These are phyloP conservation scores for Pyrus pyrifolia DNA, from an alignment of 306 rosid genomes.

Conservation along the genomic window DNA sequence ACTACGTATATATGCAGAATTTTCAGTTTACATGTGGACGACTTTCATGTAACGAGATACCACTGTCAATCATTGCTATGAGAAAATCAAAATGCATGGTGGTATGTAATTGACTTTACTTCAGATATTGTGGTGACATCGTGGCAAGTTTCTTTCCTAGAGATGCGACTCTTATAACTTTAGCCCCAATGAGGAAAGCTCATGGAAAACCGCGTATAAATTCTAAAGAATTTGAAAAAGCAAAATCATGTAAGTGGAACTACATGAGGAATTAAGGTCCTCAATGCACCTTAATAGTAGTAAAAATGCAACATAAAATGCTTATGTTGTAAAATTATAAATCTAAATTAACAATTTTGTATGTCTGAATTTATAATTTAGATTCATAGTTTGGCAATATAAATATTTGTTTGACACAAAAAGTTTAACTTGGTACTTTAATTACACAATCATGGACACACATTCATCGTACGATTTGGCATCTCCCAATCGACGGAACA, in stretches of 20 bases:
- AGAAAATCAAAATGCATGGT: neutral
- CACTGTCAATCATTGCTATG: no score
- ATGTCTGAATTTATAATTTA: no score
- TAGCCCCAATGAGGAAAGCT: neutral
- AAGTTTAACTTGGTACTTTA: neutral
- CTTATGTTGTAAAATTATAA: no score
- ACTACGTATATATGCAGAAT: neutral
- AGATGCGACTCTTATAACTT: neutral
- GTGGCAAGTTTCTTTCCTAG: neutral
- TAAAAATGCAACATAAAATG: no score
- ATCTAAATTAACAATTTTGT: no score
- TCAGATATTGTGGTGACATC: neutral
- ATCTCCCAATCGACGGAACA: conserved; percentile 45
- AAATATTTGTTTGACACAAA: neutral
- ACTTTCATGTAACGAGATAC: no score
- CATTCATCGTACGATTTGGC: conserved; percentile 39
- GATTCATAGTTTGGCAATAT: neutral
- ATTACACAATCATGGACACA: conserved; percentile 36
- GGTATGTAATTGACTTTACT: no score
- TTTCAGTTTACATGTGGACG: neutral
- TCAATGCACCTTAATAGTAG: no score
- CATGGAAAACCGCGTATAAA: neutral
- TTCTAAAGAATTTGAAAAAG: neutral
- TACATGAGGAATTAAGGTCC: accelerated
- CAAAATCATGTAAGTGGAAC: neutral